These are phyloP conservation scores for Wickerhamiella parazyma DNA, from an alignment of 805 yeast genomes.

Conservation along the genomic window DNA sequence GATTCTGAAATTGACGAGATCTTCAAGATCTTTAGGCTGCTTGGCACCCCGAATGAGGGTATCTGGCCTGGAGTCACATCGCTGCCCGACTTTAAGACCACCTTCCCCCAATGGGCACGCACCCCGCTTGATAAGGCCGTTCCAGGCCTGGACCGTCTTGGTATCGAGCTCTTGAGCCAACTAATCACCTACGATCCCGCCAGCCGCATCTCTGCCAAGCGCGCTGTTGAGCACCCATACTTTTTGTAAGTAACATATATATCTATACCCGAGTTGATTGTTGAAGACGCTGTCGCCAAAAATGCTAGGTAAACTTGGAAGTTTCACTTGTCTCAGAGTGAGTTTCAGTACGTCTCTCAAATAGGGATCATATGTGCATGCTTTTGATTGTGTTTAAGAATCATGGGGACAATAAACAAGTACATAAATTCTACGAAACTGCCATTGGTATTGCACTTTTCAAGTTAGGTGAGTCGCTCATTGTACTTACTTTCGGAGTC, in stretches of 20 bases:
- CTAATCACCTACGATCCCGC: constrained; percentile 88
- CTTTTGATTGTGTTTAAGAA: too few species aligned
- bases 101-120: constrained; percentile 82
- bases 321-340: too few species aligned
- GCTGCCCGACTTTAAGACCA: constrained; percentile 84
- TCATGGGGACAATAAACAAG: too few species aligned
- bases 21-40: constrained; percentile 75
- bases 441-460: too few species aligned
- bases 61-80: constrained; percentile 89
- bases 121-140: constrained; percentile 56
- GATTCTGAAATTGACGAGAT: constrained; percentile 97
- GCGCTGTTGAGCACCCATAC: constrained; percentile 83
- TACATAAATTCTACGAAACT: too few species aligned
- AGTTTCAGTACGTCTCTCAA: too few species aligned
- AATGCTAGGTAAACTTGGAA: too few species aligned
- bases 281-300: too few species aligned
- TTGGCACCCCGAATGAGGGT: constrained; percentile 91
- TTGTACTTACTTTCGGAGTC: too few species aligned
- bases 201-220: constrained; percentile 80
- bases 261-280: too few species aligned
- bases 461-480: too few species aligned
- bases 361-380: too few species aligned
- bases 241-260: constrained; percentile 33
- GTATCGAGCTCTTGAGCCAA: constrained; percentile 63
- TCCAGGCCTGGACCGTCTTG: constrained; percentile 69